Conservation (phyloP, 1,139 yeast species). For the Pichia sp. region DNA sequence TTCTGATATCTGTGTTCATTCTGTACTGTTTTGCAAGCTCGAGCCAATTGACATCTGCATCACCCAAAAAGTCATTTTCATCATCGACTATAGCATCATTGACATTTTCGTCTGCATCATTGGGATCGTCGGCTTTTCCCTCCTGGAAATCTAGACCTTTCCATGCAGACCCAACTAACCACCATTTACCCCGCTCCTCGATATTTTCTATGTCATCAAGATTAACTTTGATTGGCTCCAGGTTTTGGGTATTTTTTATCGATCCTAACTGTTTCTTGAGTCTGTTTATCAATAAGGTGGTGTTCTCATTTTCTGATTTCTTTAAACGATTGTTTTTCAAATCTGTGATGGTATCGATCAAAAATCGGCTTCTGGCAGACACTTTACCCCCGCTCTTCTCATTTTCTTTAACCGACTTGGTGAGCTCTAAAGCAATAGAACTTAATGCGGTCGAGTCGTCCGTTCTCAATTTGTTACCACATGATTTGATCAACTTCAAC, state of each 20-base stretch:
- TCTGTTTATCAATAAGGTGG: conserved; percentile 49
- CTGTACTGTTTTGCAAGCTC: conserved; percentile 80
- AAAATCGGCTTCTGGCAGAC: conserved; percentile 70
- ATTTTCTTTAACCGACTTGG: conserved; percentile 42
- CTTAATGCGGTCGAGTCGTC: conserved; percentile 88
- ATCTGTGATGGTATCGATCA: conserved; percentile 80
- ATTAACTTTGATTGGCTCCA: conserved; percentile 81
- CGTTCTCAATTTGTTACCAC: conserved; percentile 81
- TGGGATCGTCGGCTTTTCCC: neutral
- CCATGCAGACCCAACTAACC: conserved; percentile 99
- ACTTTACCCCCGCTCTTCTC: conserved; percentile 38
- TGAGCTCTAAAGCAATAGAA: conserved; percentile 63
- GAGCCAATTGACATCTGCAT: conserved; percentile 74
- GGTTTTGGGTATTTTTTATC: conserved; percentile 41
- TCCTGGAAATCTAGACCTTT: conserved; percentile 41
- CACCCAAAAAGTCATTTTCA: conserved; percentile 50
- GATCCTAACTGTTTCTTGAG: conserved; percentile 67
- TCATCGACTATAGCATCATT: conserved; percentile 43
- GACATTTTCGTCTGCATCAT: conserved; percentile 6
- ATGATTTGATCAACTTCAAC: conserved; percentile 62
- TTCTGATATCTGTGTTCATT: conserved; percentile 92
- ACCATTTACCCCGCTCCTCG: conserved; percentile 90
- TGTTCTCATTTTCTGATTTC: conserved; percentile 41
- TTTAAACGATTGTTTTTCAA: conserved; percentile 81
- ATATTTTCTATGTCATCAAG: conserved; percentile 76